Conservation (phyloP, 768 basidiomycete species). For the Grammothele lineata region DNA sequence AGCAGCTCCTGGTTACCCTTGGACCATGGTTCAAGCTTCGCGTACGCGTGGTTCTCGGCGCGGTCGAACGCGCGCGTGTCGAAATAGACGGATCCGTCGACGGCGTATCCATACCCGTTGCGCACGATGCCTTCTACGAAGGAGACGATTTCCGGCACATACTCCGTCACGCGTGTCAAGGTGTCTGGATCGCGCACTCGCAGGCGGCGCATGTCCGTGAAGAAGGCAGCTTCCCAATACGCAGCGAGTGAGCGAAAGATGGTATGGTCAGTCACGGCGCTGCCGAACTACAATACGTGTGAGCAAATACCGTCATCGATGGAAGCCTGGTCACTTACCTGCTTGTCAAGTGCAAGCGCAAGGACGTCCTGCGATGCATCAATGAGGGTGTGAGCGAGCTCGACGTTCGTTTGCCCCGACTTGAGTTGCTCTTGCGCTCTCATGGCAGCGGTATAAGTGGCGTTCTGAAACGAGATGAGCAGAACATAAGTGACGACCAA, state of each 20-base stretch:
- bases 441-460: conserved; percentile 49
- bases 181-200: conserved; percentile 85
- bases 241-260: conserved; percentile 80
- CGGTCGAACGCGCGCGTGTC: conserved; percentile 81
- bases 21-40: conserved; percentile 94
- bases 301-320: background rate
- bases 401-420: conserved; percentile 35
- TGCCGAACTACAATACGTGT: conserved; percentile 77
- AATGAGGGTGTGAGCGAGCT: conserved; percentile 55
- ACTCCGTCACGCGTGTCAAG: conserved; percentile 94
- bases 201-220: conserved; percentile 88
- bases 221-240: conserved; percentile 88
- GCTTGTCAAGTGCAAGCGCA: conserved; percentile 64
- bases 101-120: conserved; percentile 79
- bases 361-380: conserved; percentile 76
- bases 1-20: conserved; percentile 88
- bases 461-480: conserved; percentile 32
- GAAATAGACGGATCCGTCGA: conserved; percentile 88
- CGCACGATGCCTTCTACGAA: conserved; percentile 83
- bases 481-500: background rate
- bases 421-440: conserved; percentile 42
- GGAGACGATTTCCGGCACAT: conserved; percentile 88
- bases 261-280: conserved; percentile 80
- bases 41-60: conserved; percentile 76
- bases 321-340: conserved; percentile 54